Evolutionary conservation across 2,329 filamentous ascomycete species (phyloP).

Genomic region (Byssothecium circinans): DNA sequence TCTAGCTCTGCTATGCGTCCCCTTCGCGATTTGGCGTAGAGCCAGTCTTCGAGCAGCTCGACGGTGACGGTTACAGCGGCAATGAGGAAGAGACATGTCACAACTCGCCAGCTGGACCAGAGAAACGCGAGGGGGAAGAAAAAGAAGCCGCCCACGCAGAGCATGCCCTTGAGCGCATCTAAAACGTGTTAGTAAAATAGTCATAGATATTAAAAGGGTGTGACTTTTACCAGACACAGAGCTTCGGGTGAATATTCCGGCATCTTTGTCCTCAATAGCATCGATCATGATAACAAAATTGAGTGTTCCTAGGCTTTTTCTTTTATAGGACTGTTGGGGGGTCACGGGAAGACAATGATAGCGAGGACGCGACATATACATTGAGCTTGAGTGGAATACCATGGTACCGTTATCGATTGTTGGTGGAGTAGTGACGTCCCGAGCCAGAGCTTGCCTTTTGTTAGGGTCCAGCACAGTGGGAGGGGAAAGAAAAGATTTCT

Average conservation of each 20-base stretch:
- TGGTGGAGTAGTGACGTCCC: too few species aligned
- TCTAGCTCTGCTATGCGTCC: not conserved
- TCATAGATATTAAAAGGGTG: not conserved
- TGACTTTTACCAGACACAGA: not conserved
- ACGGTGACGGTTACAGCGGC: not conserved
- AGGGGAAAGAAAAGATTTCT: too few species aligned
- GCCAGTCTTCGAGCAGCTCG: not conserved
- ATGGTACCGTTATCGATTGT: too few species aligned
- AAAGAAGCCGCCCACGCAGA: not conserved
- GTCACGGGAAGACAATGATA: too few species aligned
- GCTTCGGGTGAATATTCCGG: not conserved
- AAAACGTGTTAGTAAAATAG: not conserved
- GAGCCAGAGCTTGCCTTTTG: too few species aligned
- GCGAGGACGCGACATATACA: too few species aligned
- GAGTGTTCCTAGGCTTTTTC: too few species aligned
- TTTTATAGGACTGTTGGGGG: too few species aligned
- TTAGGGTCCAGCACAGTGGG: too few species aligned
- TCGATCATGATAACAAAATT: not conserved
- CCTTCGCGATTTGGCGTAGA: not conserved
- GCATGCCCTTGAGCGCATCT: not conserved
- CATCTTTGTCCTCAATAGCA: not conserved
- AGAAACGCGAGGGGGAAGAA: not conserved
- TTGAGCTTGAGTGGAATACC: too few species aligned
- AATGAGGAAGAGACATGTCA: not conserved
- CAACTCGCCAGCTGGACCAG: not conserved